Evolutionary conservation across 176 grass and related monocot species (phyloP).

Genomic region (Elymus sibiricus): DNA sequence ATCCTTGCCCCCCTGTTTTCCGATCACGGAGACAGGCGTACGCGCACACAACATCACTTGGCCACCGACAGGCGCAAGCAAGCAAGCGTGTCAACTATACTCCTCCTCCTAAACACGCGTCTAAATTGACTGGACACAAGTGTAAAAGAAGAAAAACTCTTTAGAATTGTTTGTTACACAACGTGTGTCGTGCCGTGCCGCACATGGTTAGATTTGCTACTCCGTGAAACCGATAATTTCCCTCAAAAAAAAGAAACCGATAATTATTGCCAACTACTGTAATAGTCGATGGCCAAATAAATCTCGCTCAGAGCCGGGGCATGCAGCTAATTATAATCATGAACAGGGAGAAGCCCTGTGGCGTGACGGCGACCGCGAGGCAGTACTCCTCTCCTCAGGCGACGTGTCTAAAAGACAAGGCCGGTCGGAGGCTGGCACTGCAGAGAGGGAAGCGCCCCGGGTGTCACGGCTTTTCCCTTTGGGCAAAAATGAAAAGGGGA

Average conservation of each 20-base stretch:
- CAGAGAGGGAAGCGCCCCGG: constrained; percentile 19
- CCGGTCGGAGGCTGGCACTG: constrained; percentile 15
- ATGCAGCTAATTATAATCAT: no score
- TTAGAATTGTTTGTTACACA: neutral
- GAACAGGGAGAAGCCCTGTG: neutral
- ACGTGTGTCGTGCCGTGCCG: neutral
- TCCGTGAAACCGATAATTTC: neutral
- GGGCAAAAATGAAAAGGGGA: neutral
- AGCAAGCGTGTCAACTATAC: neutral
- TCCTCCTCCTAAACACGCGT: neutral
- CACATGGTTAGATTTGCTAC: neutral
- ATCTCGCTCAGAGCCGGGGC: neutral
- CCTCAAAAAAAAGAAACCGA: no score
- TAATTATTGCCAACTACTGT: neutral
- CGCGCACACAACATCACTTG: neutral
- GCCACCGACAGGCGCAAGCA: neutral
- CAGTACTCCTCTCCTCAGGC: no score
- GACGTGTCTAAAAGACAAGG: constrained; percentile 19
- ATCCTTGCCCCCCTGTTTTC: neutral
- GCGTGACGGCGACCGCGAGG: neutral
- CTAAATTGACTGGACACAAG: neutral
- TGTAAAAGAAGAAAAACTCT: neutral
- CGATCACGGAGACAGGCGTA: neutral
- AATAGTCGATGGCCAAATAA: neutral
- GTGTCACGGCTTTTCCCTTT: constrained; percentile 29